A percentile compares a stretch with the other conserved stretches of the same genome.
phyloP scores from a whole-genome alignment of 2,329 filamentous ascomycete species.

The Tolypocladium nubicola region DNA sequence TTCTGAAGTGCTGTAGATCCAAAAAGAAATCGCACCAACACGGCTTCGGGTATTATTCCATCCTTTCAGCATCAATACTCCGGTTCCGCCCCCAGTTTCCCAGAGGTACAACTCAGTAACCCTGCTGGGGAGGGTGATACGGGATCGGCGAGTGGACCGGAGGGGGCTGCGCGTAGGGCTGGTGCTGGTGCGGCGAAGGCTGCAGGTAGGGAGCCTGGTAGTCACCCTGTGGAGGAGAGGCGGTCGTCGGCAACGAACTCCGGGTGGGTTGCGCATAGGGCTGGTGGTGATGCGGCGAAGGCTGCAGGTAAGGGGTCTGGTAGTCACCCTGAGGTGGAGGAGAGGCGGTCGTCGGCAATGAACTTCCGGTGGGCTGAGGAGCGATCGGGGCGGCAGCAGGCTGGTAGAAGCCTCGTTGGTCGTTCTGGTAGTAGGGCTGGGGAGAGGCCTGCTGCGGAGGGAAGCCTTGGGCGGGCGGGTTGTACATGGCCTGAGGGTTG shows the following conservation, averaged over 20 bases:
- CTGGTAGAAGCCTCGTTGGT: background rate
- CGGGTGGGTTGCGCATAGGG: background rate
- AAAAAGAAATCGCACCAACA: background rate
- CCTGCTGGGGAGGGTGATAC: background rate
- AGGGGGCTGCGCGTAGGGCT: background rate
- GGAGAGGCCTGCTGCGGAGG: slow-evolving; percentile 1
- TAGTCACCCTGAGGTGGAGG: background rate
- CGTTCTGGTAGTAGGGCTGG: background rate
- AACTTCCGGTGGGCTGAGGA: background rate
- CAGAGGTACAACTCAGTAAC: background rate
- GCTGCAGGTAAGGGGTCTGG: background rate
- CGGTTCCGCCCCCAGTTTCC: background rate
- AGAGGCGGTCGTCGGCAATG: background rate
- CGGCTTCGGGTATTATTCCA: background rate
- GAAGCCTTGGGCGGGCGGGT: slow-evolving; percentile 1
- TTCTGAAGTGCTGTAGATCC: background rate
- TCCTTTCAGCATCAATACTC: background rate
- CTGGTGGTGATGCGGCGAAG: no score
- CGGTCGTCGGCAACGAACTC: background rate
- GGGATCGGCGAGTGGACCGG: background rate
- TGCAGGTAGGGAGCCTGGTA: background rate
- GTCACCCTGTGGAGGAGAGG: background rate
- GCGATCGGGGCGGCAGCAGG: background rate
- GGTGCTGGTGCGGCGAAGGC: background rate
- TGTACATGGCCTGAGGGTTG: slow-evolving; percentile 6